A percentile compares a stretch with the other conserved stretches of the same genome.
These are phyloP conservation scores for Botryotinia convoluta DNA, from an alignment of 2,329 filamentous ascomycete species.

Conservation along the genomic window DNA sequence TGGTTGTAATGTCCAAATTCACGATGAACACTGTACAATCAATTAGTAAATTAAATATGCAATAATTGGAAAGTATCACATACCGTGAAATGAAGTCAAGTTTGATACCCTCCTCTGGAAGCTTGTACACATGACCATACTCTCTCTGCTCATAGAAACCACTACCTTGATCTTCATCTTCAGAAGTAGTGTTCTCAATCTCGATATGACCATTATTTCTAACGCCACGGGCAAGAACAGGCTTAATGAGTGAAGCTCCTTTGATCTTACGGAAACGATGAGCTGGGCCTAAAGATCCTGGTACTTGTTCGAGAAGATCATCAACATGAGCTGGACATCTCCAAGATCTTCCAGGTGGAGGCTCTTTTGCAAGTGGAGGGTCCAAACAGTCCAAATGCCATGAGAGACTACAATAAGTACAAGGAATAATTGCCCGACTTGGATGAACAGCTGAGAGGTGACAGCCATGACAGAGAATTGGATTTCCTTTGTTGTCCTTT, in stretches of 20 bases:
- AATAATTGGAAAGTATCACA: slow-evolving; percentile 34
- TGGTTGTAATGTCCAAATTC: slow-evolving; percentile 23
- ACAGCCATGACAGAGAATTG: slow-evolving; percentile 77
- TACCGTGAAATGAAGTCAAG: slow-evolving; percentile 69
- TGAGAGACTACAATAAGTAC: slow-evolving; percentile 74
- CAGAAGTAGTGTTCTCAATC: slow-evolving; percentile 58
- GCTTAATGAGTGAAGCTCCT: slow-evolving; percentile 50
- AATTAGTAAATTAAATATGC: neutral
- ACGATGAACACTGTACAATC: slow-evolving; percentile 20
- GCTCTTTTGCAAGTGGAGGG: slow-evolving; percentile 76
- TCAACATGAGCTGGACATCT: slow-evolving; percentile 86
- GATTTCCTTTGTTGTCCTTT: slow-evolving; percentile 68
- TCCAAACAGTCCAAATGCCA: slow-evolving; percentile 95
- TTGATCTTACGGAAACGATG: slow-evolving; percentile 62
- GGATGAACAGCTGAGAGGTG: slow-evolving; percentile 60
- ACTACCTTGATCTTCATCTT: slow-evolving; percentile 46
- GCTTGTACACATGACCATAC: slow-evolving; percentile 63
- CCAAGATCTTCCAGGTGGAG: slow-evolving; percentile 71
- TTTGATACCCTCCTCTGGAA: slow-evolving; percentile 63
- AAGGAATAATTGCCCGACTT: slow-evolving; percentile 73
- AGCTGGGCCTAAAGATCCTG: slow-evolving; percentile 55
- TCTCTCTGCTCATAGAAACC: slow-evolving; percentile 58
- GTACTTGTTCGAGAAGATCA: slow-evolving; percentile 63
- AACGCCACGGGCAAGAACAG: slow-evolving; percentile 60
- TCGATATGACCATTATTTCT: slow-evolving; percentile 71